Conservation (phyloP, 2,329 filamentous ascomycete genomes). For the Biscogniauxia marginata region DNA sequence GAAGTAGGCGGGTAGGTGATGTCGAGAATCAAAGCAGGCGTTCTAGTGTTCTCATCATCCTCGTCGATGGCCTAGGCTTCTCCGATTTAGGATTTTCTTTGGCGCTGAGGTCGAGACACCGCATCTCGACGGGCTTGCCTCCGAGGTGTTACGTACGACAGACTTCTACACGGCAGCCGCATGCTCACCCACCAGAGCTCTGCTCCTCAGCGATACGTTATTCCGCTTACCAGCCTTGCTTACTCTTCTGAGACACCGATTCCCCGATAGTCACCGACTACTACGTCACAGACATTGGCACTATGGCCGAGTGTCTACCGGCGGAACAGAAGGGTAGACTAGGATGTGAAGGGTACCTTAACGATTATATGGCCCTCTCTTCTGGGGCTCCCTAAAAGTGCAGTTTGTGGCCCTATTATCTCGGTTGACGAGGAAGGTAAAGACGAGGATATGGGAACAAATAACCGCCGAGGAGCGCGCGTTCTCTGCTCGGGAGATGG, state of each 20-base stretch:
- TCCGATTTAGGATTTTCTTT: background rate
- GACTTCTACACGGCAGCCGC: background rate
- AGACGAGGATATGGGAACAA: constrained; percentile 14
- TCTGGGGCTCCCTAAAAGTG: background rate
- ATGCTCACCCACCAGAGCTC: background rate
- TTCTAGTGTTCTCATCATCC: background rate
- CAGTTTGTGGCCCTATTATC: background rate
- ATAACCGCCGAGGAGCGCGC: constrained; percentile 12
- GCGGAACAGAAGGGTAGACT: background rate
- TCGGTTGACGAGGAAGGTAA: background rate
- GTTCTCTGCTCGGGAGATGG: constrained; percentile 19
- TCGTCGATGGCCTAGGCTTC: background rate
- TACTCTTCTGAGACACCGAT: background rate
- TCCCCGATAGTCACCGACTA: background rate
- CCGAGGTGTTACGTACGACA: background rate
- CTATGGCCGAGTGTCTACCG: background rate
- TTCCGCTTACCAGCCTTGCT: background rate
- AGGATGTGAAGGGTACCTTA: background rate
- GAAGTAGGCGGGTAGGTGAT: background rate
- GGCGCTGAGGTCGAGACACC: background rate
- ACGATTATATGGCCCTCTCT: background rate
- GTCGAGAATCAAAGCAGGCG: background rate
- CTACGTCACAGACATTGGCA: background rate
- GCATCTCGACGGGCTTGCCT: background rate
- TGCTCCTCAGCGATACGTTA: background rate